phyloP scores from a whole-genome alignment of 179 eudicot species.

The Vitellaria paradoxa region DNA sequence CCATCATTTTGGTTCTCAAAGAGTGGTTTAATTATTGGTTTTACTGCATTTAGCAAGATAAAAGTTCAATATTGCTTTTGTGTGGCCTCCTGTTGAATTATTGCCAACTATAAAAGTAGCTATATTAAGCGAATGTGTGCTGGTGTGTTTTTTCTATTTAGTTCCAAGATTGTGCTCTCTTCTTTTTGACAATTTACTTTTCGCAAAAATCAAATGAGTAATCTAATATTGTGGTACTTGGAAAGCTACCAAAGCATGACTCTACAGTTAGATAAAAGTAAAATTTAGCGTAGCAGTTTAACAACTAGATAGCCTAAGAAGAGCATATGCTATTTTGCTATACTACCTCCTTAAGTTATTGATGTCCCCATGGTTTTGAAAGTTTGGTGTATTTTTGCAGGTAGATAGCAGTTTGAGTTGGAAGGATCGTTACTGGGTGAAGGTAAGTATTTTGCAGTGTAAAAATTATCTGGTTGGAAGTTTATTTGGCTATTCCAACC shows the following conservation, averaged over 20 bases:
- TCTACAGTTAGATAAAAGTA: not conserved
- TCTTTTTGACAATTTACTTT: not conserved
- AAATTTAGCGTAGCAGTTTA: not conserved
- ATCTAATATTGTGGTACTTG: not conserved
- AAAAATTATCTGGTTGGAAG: not conserved
- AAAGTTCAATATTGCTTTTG: no score
- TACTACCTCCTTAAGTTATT: not conserved
- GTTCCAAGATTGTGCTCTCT: not conserved
- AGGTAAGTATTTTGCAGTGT: slow-evolving; percentile 47
- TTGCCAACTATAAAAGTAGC: not conserved
- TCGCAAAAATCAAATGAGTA: not conserved
- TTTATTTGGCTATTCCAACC: not conserved
- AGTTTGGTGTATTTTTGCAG: slow-evolving; percentile 39
- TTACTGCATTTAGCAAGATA: not conserved
- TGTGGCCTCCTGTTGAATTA: not conserved
- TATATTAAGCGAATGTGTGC: not conserved
- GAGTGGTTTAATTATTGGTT: not conserved
- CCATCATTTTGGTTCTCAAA: not conserved
- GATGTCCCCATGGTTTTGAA: slow-evolving; percentile 3
- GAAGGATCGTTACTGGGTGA: slow-evolving; percentile 99
- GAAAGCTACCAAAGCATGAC: not conserved
- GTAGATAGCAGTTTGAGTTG: slow-evolving; percentile 64
- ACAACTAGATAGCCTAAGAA: not conserved
- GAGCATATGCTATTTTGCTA: not conserved
- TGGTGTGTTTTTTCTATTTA: not conserved